Evolutionary conservation across 768 basidiomycete species (phyloP).

Genomic region (Lentinula sp.): DNA sequence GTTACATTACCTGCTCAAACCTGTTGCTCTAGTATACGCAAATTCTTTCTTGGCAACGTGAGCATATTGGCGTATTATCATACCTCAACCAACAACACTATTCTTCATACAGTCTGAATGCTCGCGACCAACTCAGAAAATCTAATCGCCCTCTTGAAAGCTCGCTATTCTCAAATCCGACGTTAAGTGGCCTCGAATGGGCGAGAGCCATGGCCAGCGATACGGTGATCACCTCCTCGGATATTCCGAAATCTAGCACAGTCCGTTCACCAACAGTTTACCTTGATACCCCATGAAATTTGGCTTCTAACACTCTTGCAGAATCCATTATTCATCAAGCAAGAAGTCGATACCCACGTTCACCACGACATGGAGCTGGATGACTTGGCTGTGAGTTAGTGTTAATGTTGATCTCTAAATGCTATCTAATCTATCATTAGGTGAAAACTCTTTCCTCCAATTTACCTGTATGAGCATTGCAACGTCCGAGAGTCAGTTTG

Average conservation of each 20-base stretch:
- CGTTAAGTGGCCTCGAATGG: not conserved
- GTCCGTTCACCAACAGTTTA: not conserved
- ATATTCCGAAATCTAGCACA: not conserved
- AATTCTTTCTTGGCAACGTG: conserved; percentile 3
- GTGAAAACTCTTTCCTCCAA: not conserved
- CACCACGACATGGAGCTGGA: not conserved
- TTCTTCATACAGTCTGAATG: conserved; percentile 1
- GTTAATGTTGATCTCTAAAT: no score
- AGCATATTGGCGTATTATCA: not conserved
- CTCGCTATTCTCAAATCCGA: not conserved
- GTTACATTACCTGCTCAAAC: not conserved
- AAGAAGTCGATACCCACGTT: not conserved
- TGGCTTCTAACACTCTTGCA: not conserved
- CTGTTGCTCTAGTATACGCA: not conserved
- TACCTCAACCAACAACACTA: no score
- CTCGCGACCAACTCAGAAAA: not conserved
- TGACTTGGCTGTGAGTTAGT: not conserved
- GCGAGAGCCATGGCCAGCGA: not conserved
- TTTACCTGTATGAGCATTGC: not conserved
- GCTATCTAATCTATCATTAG: not conserved
- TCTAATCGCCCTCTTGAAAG: not conserved
- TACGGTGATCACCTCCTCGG: not conserved
- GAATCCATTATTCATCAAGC: not conserved
- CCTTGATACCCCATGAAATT: not conserved
- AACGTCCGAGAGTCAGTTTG: no score